Conservation (phyloP, 805 yeast species). For the Cyberlindnera maritima region DNA sequence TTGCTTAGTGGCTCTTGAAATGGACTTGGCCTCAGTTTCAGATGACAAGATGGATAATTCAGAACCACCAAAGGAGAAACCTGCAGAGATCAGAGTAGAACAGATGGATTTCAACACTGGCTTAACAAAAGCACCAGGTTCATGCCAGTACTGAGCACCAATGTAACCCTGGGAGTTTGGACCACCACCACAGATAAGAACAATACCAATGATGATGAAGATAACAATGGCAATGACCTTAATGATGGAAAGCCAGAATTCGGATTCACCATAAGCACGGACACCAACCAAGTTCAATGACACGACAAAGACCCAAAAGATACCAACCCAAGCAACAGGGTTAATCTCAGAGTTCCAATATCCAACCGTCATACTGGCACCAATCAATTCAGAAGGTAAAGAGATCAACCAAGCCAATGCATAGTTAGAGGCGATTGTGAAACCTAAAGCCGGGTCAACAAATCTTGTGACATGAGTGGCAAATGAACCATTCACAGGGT, state of each 20-base stretch:
- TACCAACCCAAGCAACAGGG: constrained; percentile 59
- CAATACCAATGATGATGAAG: constrained; percentile 49
- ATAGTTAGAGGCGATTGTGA: constrained; percentile 52
- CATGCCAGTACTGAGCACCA: constrained; percentile 43
- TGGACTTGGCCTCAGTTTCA: constrained; percentile 71
- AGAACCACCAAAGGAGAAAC: constrained; percentile 74
- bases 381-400: constrained; percentile 58
- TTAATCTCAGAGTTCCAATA: constrained; percentile 49
- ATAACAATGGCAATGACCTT: constrained; percentile 45
- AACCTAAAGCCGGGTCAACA: constrained; percentile 55
- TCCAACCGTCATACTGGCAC: constrained; percentile 53
- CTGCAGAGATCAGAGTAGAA: constrained; percentile 73
- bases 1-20: constrained; percentile 60
- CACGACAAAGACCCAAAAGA: constrained; percentile 47
- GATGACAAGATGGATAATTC: constrained; percentile 75
- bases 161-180: constrained; percentile 41
- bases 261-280: constrained; percentile 53
- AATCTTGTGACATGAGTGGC: constrained; percentile 49
- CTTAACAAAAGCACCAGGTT: constrained; percentile 52
- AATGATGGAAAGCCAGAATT: constrained; percentile 43
- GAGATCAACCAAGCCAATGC: constrained; percentile 55
- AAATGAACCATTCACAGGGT: constrained; percentile 54
- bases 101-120: constrained; percentile 68
- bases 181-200: constrained; percentile 45
- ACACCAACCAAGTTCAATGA: constrained; percentile 51